Conservation (phyloP, 2,329 filamentous ascomycete species). For the Claviceps sp. region DNA sequence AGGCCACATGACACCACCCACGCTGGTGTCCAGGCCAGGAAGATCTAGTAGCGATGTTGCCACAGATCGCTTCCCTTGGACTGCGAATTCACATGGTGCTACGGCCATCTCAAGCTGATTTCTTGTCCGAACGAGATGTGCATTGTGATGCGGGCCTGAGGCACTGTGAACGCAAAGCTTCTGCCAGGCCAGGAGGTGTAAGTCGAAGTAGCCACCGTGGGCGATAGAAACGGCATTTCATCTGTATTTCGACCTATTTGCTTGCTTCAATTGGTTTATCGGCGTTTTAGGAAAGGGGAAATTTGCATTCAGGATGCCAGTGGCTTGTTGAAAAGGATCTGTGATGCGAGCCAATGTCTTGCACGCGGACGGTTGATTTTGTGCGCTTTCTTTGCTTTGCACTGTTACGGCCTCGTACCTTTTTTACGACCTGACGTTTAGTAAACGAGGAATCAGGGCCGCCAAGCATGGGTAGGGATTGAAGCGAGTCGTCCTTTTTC, state of each 20-base stretch:
- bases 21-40: conserved; percentile 33
- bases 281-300: conserved; percentile 1
- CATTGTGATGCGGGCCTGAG: no score
- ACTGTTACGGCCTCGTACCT: conserved; percentile 5
- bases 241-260: background rate
- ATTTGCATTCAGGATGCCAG: background rate
- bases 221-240: background rate
- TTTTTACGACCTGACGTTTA: conserved; percentile 8
- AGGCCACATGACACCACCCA: conserved; percentile 28
- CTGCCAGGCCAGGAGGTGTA: background rate
- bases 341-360: background rate
- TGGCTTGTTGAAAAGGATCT: background rate
- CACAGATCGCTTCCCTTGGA: conserved; percentile 33
- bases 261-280: background rate
- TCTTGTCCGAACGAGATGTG: background rate
- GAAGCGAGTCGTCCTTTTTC: no score
- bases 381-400: background rate
- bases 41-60: conserved; percentile 28
- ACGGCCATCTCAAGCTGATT: conserved; percentile 32
- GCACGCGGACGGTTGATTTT: background rate
- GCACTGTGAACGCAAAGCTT: background rate
- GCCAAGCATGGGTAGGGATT: no score
- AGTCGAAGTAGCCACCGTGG: background rate
- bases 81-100: conserved; percentile 32
- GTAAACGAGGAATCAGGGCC: no score